These are phyloP conservation scores for Jamesozyma gamospora DNA, from an alignment of 805 yeast species.

Conservation along the genomic window DNA sequence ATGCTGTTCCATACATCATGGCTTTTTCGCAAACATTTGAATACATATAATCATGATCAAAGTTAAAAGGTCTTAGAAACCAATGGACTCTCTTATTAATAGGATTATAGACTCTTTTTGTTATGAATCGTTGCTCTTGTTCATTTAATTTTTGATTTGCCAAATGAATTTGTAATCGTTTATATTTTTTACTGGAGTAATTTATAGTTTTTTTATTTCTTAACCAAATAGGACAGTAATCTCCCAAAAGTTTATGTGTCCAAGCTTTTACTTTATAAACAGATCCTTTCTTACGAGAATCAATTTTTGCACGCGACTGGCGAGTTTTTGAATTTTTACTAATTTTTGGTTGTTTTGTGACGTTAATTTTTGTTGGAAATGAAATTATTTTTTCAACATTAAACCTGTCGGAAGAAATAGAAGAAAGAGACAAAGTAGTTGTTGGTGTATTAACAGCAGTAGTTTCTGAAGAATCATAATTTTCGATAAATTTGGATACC, in stretches of 20 bases:
- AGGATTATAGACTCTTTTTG: constrained; percentile 5
- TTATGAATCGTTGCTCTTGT: background rate
- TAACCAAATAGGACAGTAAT: constrained; percentile 5
- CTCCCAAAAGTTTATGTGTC: background rate
- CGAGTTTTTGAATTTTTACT: too few relatives aligned
- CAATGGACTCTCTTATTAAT: constrained; percentile 1
- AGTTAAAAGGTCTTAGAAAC: constrained; percentile 3
- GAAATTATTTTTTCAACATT: background rate
- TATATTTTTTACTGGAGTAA: constrained; percentile 2
- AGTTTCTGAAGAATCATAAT: background rate
- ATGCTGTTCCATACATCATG: background rate
- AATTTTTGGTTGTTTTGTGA: too few relatives aligned
- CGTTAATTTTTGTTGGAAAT: background rate
- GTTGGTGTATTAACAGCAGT: background rate
- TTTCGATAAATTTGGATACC: background rate
- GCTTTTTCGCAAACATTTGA: constrained; percentile 2
- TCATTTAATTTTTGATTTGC: constrained; percentile 2
- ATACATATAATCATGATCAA: constrained; percentile 3
- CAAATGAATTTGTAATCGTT: background rate
- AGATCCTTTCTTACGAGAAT: too few relatives aligned
- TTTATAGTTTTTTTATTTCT: constrained; percentile 3
- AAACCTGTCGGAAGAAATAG: background rate
- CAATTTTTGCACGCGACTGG: too few relatives aligned
- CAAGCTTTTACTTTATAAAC: too few relatives aligned
- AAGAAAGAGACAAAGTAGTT: background rate